Conservation (phyloP, 2,329 filamentous ascomycete genomes). For the Trichoderma sp. region DNA sequence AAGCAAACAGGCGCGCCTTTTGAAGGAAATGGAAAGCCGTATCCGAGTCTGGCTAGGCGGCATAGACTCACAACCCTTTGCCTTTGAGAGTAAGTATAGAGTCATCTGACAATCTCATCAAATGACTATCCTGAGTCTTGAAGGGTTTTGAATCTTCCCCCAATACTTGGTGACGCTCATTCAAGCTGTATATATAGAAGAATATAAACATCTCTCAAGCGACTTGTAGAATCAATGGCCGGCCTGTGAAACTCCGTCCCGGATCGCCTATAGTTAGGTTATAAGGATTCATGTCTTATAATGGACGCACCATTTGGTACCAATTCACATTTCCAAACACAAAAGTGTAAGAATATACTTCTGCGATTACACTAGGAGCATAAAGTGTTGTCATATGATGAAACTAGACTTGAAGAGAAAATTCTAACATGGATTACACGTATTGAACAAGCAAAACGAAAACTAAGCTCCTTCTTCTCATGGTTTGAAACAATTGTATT, state of each 20-base stretch:
- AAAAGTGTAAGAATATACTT: neutral
- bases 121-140: neutral
- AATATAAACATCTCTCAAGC: neutral
- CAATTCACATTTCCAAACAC: neutral
- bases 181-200: neutral
- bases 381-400: neutral
- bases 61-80: too few relatives aligned
- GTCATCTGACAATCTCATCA: too few relatives aligned
- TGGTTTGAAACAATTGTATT: neutral
- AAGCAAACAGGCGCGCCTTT: too few relatives aligned
- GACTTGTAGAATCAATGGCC: neutral
- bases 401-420: neutral
- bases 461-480: neutral
- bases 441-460: neutral
- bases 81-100: too few relatives aligned
- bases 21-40: too few relatives aligned
- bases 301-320: neutral
- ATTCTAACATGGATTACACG: neutral
- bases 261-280: neutral
- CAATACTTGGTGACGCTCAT: too few relatives aligned
- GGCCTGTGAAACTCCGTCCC: neutral
- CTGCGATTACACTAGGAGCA: neutral
- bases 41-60: too few relatives aligned
- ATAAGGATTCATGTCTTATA: neutral
- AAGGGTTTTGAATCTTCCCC: neutral